phyloP scores from a whole-genome alignment of 257 asterid species.

The Petunia secreta region DNA sequence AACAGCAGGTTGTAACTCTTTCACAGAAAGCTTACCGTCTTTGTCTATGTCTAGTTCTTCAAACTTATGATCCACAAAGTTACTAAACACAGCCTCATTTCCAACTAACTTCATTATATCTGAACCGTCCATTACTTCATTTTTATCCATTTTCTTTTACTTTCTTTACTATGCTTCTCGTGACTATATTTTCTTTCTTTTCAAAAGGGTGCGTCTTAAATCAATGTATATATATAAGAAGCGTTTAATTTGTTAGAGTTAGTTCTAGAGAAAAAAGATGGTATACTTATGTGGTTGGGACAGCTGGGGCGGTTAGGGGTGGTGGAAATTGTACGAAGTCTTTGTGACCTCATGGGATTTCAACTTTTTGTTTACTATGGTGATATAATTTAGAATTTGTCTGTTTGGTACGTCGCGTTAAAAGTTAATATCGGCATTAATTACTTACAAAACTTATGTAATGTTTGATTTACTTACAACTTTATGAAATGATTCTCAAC shows the following conservation, averaged over 20 bases:
- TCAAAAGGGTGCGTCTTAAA: slow-evolving; percentile 36
- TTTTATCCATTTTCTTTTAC: slow-evolving; percentile 24
- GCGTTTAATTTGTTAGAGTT: background rate
- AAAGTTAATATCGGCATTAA: too few species aligned
- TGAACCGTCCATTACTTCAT: slow-evolving; percentile 84
- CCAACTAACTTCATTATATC: slow-evolving; percentile 93
- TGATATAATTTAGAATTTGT: too few species aligned
- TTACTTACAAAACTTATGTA: too few species aligned
- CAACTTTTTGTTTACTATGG: slow-evolving; percentile 2
- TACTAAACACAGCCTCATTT: slow-evolving; percentile 69
- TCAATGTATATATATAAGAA: slow-evolving; percentile 21
- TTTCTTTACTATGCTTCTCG: slow-evolving; percentile 30
- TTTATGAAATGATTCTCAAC: too few species aligned
- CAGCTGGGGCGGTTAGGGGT: slow-evolving; percentile 61
- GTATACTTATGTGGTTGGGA: slow-evolving; percentile 47
- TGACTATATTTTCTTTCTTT: slow-evolving; percentile 29
- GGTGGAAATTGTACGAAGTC: slow-evolving; percentile 3
- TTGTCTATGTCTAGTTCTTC: slow-evolving; percentile 71
- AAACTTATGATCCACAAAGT: slow-evolving; percentile 85
- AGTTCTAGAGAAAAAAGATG: slow-evolving; percentile 3
- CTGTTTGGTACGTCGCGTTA: too few species aligned
- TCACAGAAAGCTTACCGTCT: slow-evolving; percentile 80
- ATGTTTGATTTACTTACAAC: too few species aligned
- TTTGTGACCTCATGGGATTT: slow-evolving; percentile 18
- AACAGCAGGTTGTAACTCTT: slow-evolving; percentile 83